Evolutionary conservation across 345 rosid species (phyloP), one percentile per base, ranked within the genome.

Genomic region (Turritis glabra): DNA sequence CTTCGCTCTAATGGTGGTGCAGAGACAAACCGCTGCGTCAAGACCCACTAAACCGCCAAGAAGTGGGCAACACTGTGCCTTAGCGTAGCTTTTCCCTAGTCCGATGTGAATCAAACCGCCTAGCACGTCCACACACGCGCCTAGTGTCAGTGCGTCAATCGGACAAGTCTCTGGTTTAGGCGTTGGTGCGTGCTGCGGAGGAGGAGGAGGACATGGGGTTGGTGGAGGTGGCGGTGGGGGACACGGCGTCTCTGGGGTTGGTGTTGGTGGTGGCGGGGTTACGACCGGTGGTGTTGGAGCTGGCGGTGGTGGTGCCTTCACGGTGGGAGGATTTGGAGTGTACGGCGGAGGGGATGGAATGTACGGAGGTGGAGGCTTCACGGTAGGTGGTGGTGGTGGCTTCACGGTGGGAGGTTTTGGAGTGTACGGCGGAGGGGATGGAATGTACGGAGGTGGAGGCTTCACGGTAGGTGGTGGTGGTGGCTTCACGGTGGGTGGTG

Each of bases 21-120:
- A 94, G 7, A 94, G 96, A 73, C 99, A 94, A 13, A 94, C 14
- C 0, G 99, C 97, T 7, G 97, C 97, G 54, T 95, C 99, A 67
- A 92, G 81, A 74, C 81, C 97, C 29, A 80, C 61, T 27, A 95
- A 80, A 37, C 90, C 92, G 55, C 81, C 73, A n/a, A 95, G 89
- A 51, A 95, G 81, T 0, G 99, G 97, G 61, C 99, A 95, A 74
- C 99, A 94, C 6, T 84, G 18, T 25, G 85, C 90, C 83, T 90
- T 86, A 3, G 95, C 90, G 40, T 88, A 79, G 33, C 82, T 70
- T 48, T 89, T 76, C n/a, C 97, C 97, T 4, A 93, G 77, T 3
- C 97, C 93, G 2, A 91, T 37, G 77, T 91, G 92, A 64, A 89
- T 73, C 8, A 93, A 80, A 15, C 97, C 98, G 3, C 97, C 93